These are phyloP conservation scores for Sporisorium exsertum DNA, from an alignment of 1,284 basidiomycete genomes.

Conservation along the genomic window DNA sequence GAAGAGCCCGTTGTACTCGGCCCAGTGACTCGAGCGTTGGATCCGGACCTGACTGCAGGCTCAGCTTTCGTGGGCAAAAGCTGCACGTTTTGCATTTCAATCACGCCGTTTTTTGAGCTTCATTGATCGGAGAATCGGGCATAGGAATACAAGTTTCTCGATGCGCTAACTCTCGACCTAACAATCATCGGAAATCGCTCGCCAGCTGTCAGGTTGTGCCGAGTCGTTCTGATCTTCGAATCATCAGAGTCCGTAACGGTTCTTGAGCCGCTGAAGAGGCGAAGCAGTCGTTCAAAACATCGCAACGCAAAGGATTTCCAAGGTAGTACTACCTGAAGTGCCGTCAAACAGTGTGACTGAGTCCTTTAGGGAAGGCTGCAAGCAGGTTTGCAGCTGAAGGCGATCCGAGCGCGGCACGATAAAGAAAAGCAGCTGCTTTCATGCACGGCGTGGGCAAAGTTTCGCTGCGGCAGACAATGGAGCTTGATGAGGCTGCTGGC, in stretches of 20 bases:
- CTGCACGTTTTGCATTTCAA: conserved; percentile 31
- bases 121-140: conserved; percentile 3
- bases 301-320: too few species aligned
- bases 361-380: too few species aligned
- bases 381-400: conserved; percentile 2
- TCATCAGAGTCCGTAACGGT: neutral
- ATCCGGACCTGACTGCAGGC: neutral
- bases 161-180: neutral
- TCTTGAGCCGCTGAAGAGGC: too few species aligned
- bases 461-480: conserved; percentile 1
- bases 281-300: too few species aligned
- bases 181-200: neutral
- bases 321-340: too few species aligned
- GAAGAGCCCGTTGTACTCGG: neutral
- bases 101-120: conserved; percentile 20
- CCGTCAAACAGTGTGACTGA: too few species aligned
- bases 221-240: neutral
- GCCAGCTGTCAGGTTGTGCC: conserved; percentile 30
- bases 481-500: conserved; percentile 16
- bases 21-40: conserved; percentile 13
- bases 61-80: neutral
- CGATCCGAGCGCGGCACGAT: conserved; percentile 28
- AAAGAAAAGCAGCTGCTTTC: neutral
- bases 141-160: too few species aligned
- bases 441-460: neutral